These are phyloP conservation scores for Calonectria pseudoturangicola DNA, from an alignment of 2,329 filamentous ascomycete species.

Conservation along the genomic window DNA sequence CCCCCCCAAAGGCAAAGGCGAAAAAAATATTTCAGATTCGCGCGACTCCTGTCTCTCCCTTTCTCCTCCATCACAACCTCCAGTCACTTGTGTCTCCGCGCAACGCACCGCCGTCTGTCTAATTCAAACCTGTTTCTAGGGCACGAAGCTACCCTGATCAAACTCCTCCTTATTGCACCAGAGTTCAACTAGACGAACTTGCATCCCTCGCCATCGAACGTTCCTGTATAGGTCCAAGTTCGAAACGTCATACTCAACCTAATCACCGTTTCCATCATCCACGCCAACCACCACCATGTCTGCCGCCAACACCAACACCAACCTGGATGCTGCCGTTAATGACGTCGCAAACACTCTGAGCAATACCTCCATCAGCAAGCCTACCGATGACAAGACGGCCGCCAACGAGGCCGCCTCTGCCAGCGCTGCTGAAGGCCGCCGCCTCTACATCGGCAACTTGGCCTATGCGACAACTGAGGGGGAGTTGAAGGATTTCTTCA, in stretches of 20 bases:
- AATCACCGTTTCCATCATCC: slow-evolving; percentile 62
- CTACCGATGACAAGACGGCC: slow-evolving; percentile 74
- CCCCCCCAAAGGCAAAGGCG: slow-evolving; percentile 51
- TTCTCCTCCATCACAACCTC: slow-evolving; percentile 65
- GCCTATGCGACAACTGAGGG: slow-evolving; percentile 99
- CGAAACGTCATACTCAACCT: slow-evolving; percentile 68
- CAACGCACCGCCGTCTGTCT: slow-evolving; percentile 69
- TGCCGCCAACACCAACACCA: slow-evolving; percentile 67
- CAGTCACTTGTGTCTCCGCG: slow-evolving; percentile 68
- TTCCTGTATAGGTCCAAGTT: slow-evolving; percentile 62
- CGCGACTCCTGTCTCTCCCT: slow-evolving; percentile 57
- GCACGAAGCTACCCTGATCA: slow-evolving; percentile 90
- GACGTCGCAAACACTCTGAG: slow-evolving; percentile 84
- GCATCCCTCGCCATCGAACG: slow-evolving; percentile 67
- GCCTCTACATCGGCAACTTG: slow-evolving; percentile 99
- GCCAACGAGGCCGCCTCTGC: slow-evolving; percentile 94
- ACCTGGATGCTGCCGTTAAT: slow-evolving; percentile 80
- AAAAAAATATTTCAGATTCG: slow-evolving; percentile 66
- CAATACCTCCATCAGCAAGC: slow-evolving; percentile 79
- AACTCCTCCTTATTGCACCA: slow-evolving; percentile 78
- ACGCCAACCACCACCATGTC: slow-evolving; percentile 83
- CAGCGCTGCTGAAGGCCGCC: slow-evolving; percentile 98
- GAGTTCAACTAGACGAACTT: slow-evolving; percentile 74
- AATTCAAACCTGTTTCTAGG: slow-evolving; percentile 77
- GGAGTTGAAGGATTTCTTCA: slow-evolving; percentile 99